These are phyloP conservation scores for Verticillium nonalfalfae DNA, from an alignment of 2,329 filamentous ascomycete genomes.

Conservation along the genomic window DNA sequence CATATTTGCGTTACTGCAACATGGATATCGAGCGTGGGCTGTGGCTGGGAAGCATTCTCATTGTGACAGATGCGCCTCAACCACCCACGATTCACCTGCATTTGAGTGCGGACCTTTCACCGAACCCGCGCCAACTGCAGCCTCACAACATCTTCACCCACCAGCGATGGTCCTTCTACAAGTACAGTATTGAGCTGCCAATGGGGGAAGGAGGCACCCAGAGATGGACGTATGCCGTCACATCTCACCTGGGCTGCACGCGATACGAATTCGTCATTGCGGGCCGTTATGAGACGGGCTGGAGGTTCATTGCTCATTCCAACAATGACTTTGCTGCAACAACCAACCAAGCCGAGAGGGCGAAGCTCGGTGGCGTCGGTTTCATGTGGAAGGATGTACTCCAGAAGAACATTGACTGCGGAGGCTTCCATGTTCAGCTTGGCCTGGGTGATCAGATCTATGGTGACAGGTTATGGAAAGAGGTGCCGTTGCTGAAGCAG, in stretches of 20 bases:
- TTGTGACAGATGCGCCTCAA: conserved; percentile 85
- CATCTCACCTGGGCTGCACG: conserved; percentile 94
- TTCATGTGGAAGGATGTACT: conserved; percentile 99
- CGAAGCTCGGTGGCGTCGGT: conserved; percentile 79
- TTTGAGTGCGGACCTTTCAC: conserved; percentile 81
- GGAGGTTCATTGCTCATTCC: conserved; percentile 93
- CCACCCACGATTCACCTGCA: conserved; percentile 96
- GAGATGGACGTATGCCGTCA: conserved; percentile 97
- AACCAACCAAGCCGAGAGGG: conserved; percentile 79
- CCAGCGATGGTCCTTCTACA: conserved; percentile 92
- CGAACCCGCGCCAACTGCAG: conserved; percentile 83
- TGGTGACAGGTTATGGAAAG: conserved; percentile 92
- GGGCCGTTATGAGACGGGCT: conserved; percentile 81
- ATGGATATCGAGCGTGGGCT: conserved; percentile 90
- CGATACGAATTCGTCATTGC: conserved; percentile 96
- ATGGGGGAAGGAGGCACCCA: conserved; percentile 80
- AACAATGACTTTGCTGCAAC: conserved; percentile 92
- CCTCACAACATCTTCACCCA: conserved; percentile 80
- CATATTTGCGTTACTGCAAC: conserved; percentile 91
- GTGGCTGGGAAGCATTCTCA: conserved; percentile 90
- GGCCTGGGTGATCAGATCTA: conserved; percentile 94
- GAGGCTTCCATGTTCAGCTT: conserved; percentile 90
- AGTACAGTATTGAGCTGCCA: conserved; percentile 82
- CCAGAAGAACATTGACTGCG: conserved; percentile 94
- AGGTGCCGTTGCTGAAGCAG: conserved; percentile 87